Evolutionary conservation across 306 rosid species (phyloP), one percentile per base, ranked within the genome.

Genomic region (Lotus japonicus): DNA sequence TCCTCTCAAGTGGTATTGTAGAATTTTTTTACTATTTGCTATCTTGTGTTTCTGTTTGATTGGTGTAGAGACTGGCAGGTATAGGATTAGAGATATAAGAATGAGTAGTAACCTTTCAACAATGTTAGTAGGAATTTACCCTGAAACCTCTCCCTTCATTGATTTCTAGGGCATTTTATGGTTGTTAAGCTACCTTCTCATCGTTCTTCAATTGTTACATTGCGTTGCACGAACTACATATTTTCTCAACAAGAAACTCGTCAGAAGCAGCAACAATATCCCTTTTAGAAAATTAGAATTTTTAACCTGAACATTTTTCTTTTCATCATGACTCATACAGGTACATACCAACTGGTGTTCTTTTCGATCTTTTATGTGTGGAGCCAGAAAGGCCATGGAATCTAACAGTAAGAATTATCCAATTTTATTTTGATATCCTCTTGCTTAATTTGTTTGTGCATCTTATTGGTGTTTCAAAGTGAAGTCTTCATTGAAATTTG

Each of bases 321-420:
- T 51, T 49, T n/a, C n/a, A n/a, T 62, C 38, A 26, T 79, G 68
- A 26, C n/a, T 58, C 42, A 9, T 77, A 38, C 66, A 92, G 98
- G 98, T 76, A 86, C 68, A 81, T 94, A 73, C 99, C 99, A 0
- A 90, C 95, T 0, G 99, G 99, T 55, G 97, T 94, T 81, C 92
- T 94, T n/a, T 94, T 94, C 60, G 99, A 94, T 84, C 97, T 90
- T 67, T 79, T 94, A 11, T 94, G 90, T 51, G 86, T 73, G 5
- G 95, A 94, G 72, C 92, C 99, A 17, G 90, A 94, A 82, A 81
- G 99, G 65, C 99, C 99, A 14, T 94, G 99, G 99, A 87, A 85
- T 85, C 69, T 94, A 63, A 94, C 85, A 21, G 99, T 94, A 77
- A 49, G 45, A 39, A 35, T 11, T 52, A 66, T 51, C 46, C 13